These are phyloP conservation scores for Kregervanrija pseudodelftensis DNA, from an alignment of 805 yeast species.

Conservation along the genomic window DNA sequence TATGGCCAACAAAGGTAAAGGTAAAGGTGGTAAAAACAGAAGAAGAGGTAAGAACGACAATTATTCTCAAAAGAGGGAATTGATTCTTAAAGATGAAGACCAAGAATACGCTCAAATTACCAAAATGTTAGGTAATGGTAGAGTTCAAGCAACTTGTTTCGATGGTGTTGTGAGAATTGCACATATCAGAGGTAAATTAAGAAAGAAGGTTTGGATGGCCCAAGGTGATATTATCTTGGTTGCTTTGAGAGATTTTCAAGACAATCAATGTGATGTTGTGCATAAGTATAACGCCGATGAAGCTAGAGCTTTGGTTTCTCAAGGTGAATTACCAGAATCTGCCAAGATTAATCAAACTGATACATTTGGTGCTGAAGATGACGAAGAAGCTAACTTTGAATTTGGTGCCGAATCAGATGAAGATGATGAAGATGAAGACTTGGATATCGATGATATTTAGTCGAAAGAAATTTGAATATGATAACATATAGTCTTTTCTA, in stretches of 20 bases:
- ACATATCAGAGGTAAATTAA: constrained; percentile 96
- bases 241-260: constrained; percentile 97
- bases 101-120: constrained; percentile 98
- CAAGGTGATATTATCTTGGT: constrained; percentile 97
- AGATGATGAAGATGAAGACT: constrained; percentile 59
- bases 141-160: constrained; percentile 91
- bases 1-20: constrained; percentile 39
- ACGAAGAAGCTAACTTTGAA: constrained; percentile 96
- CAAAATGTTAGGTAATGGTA: constrained; percentile 97
- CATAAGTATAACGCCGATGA: constrained; percentile 96
- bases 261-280: constrained; percentile 95
- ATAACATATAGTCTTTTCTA: background rate
- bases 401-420: constrained; percentile 89
- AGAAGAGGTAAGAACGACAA: constrained; percentile 97
- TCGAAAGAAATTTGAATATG: background rate
- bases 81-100: constrained; percentile 86
- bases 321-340: constrained; percentile 95
- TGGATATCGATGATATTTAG: constrained; percentile 94
- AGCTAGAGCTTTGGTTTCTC: constrained; percentile 90
- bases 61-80: constrained; percentile 88
- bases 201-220: constrained; percentile 99
- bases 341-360: constrained; percentile 98
- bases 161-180: constrained; percentile 93
- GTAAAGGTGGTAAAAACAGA: constrained; percentile 84
- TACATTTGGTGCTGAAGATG: constrained; percentile 93